Evolutionary conservation across 768 basidiomycete species (phyloP).

Genomic region (Sarcodon sp.): DNA sequence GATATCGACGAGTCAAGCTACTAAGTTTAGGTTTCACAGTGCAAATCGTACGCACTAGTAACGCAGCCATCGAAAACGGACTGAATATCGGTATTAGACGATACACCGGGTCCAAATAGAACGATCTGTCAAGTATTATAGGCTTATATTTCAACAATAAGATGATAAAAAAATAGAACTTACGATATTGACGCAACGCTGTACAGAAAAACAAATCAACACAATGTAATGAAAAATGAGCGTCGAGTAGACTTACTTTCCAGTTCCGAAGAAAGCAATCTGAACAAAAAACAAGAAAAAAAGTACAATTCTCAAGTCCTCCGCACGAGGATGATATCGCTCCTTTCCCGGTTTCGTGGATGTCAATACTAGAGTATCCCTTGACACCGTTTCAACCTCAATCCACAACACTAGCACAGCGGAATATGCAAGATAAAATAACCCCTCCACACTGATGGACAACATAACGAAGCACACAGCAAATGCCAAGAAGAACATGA

Average conservation of each 20-base stretch:
- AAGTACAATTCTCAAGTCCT: constrained; percentile 61
- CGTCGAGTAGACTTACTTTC: constrained; percentile 23
- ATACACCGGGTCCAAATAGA: constrained; percentile 83
- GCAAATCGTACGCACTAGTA: constrained; percentile 34
- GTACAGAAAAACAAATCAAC: constrained; percentile 1
- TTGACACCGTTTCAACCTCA: constrained; percentile 36
- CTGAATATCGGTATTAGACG: constrained; percentile 77
- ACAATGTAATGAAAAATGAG: background rate
- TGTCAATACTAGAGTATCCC: background rate
- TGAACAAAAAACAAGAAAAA: constrained; percentile 85
- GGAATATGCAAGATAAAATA: constrained; percentile 67
- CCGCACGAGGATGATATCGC: constrained; percentile 18
- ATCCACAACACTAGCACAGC: constrained; percentile 56
- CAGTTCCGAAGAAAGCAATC: constrained; percentile 76
- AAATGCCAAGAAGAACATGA: constrained; percentile 59
- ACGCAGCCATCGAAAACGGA: constrained; percentile 70
- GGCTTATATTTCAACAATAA: background rate
- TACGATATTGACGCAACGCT: constrained; percentile 81
- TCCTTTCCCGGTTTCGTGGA: background rate
- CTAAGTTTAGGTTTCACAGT: background rate
- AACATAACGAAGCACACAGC: constrained; percentile 67
- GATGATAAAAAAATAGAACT: constrained; percentile 12
- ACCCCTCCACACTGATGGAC: constrained; percentile 70
- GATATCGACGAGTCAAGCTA: background rate
- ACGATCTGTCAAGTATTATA: constrained; percentile 32